Conservation (phyloP, 164 flowering plant species). For the Pachysandra terminalis region DNA sequence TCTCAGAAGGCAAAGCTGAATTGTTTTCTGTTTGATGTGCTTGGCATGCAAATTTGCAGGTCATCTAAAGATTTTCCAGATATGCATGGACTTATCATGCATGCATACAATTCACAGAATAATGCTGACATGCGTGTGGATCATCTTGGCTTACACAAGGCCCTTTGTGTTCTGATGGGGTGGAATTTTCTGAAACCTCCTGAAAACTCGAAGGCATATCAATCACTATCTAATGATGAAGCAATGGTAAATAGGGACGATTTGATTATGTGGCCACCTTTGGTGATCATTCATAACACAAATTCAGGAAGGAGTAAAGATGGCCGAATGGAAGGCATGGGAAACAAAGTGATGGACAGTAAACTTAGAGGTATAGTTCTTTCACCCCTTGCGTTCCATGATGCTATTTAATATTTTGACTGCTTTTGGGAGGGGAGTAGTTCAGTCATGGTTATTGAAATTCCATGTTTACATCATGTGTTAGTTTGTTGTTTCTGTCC, state of each 20-base stretch:
- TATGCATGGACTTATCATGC: conserved; percentile 81
- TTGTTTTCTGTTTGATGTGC: conserved; percentile 32
- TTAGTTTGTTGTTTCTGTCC: background rate
- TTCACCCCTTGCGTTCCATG: conserved; percentile 6
- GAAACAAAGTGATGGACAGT: conserved; percentile 86
- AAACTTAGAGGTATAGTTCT: conserved; percentile 74
- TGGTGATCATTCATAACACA: conserved; percentile 85
- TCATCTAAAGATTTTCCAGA: conserved; percentile 78
- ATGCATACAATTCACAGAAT: conserved; percentile 75
- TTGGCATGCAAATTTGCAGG: conserved; percentile 65
- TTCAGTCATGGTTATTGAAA: background rate
- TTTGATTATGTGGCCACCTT: conserved; percentile 93
- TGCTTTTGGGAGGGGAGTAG: background rate
- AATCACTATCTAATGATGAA: conserved; percentile 62
- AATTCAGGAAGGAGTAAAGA: conserved; percentile 76
- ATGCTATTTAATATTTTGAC: background rate
- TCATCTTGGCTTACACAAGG: conserved; percentile 94
- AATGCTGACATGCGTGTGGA: conserved; percentile 55
- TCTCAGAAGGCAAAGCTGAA: conserved; percentile 27
- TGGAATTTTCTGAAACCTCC: conserved; percentile 79
- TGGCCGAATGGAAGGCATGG: conserved; percentile 93
- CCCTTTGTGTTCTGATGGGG: conserved; percentile 89
- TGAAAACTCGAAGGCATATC: conserved; percentile 75
- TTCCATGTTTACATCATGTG: background rate
- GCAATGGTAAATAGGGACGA: conserved; percentile 75